A percentile compares a stretch with the other conserved stretches of the same genome.
These are phyloP conservation scores for Malus hybrid DNA, from an alignment of 331 rosid species.

Conservation along the genomic window DNA sequence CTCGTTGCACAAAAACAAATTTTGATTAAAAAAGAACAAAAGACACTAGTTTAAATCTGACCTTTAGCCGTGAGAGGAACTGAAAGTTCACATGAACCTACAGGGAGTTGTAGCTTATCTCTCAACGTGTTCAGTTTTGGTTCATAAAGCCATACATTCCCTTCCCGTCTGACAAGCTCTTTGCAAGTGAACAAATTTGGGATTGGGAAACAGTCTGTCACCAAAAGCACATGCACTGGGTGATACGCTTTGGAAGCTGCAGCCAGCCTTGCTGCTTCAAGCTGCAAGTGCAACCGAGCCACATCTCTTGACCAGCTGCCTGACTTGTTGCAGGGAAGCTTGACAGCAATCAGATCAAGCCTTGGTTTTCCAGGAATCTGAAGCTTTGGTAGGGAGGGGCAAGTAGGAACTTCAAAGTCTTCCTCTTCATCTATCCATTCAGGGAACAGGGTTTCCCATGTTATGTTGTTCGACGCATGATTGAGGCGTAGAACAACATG, in stretches of 20 bases:
- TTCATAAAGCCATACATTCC: constrained; percentile 68
- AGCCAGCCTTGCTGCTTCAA: constrained; percentile 81
- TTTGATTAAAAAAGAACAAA: not conserved
- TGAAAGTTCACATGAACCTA: constrained; percentile 83
- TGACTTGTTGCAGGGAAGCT: constrained; percentile 73
- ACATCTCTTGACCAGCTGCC: constrained; percentile 85
- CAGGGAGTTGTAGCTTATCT: constrained; percentile 65
- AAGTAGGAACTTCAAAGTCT: constrained; percentile 76
- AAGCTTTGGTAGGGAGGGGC: constrained; percentile 67
- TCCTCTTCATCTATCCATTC: constrained; percentile 98
- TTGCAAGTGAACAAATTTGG: no score
- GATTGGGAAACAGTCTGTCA: no score
- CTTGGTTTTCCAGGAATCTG: constrained; percentile 63
- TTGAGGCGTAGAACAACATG: constrained; percentile 49
- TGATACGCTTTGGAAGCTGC: constrained; percentile 15
- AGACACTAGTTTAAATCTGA: constrained; percentile 16
- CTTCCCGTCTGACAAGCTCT: no score
- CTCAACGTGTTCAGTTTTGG: constrained; percentile 55
- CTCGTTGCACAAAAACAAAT: not conserved
- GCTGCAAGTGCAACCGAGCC: constrained; percentile 81
- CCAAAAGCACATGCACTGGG: no score
- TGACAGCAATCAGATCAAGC: constrained; percentile 72
- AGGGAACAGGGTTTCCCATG: constrained; percentile 73
- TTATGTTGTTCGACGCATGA: constrained; percentile 40
- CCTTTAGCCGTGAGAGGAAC: constrained; percentile 88